Conservation (phyloP, 371 early-diverging fungal genomes). For the Paraphysoderma sedebokerense region DNA sequence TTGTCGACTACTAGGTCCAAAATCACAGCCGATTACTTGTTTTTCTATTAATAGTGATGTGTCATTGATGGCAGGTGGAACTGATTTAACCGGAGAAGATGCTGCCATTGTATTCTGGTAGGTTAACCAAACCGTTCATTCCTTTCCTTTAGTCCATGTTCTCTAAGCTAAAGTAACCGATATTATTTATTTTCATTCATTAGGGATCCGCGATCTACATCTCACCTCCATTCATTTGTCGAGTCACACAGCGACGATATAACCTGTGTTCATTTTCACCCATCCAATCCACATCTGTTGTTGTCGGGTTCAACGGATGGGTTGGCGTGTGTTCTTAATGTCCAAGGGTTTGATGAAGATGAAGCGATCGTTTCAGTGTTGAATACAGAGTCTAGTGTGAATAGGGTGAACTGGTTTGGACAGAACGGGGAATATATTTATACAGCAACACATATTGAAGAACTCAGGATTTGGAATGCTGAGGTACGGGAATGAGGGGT, state of each 20-base stretch:
- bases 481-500: background rate
- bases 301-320: constrained; percentile 62
- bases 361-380: constrained; percentile 66
- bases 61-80: constrained; percentile 39
- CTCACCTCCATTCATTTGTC: constrained; percentile 21
- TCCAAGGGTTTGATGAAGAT: constrained; percentile 61
- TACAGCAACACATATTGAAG: constrained; percentile 70
- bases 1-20: background rate
- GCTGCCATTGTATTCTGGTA: constrained; percentile 61
- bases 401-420: constrained; percentile 76
- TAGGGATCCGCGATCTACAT: background rate
- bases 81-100: constrained; percentile 39
- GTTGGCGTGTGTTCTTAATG: constrained; percentile 49
- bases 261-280: constrained; percentile 73
- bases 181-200: no score
- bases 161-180: no score
- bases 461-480: constrained; percentile 46
- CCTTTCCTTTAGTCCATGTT: no score
- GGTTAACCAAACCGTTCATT: no score
- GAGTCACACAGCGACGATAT: constrained; percentile 85
- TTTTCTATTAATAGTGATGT: background rate
- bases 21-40: background rate
- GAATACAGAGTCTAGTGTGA: constrained; percentile 61
- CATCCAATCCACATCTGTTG: constrained; percentile 30
- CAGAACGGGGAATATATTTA: constrained; percentile 69